phyloP scores from a whole-genome alignment of 1,284 basidiomycete genomes.

The Rhodotorula sp. region DNA sequence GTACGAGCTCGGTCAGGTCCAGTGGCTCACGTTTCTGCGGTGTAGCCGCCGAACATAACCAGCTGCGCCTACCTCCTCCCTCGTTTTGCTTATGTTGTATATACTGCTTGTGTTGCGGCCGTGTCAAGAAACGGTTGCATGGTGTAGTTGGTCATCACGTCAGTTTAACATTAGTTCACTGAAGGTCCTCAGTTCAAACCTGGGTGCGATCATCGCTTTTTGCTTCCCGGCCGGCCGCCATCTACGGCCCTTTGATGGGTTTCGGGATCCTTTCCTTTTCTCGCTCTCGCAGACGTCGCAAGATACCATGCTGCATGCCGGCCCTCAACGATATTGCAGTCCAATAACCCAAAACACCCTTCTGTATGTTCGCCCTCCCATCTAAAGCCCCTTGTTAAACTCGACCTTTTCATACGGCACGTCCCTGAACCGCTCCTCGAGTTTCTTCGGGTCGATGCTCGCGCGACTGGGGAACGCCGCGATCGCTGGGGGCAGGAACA shows the following conservation, averaged over 20 bases:
- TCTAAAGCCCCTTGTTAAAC: conserved; percentile 58
- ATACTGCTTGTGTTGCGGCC: too few species aligned
- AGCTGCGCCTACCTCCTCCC: background rate
- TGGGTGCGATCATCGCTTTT: conserved; percentile 5
- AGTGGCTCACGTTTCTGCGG: too few species aligned
- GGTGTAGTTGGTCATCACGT: conserved; percentile 13
- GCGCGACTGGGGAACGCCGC: conserved; percentile 59
- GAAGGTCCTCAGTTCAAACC: conserved; percentile 12
- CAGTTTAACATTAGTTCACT: conserved; percentile 3
- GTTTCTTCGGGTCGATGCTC: conserved; percentile 50
- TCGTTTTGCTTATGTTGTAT: background rate
- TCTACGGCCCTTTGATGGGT: background rate
- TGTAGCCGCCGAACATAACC: background rate
- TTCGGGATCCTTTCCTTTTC: background rate
- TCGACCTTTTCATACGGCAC: conserved; percentile 52
- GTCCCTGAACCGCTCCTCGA: conserved; percentile 52
- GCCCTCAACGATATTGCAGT: background rate
- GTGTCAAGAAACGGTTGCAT: background rate
- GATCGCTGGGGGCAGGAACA: conserved; percentile 60
- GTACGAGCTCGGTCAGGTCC: background rate
- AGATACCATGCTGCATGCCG: too few species aligned
- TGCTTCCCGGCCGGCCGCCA: background rate
- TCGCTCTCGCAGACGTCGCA: too few species aligned
- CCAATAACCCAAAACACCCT: background rate
- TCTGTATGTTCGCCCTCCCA: background rate